Percentiles rank a stretch among this genome's conserved stretches.
Evolutionary conservation across 2,329 filamentous ascomycete species (phyloP).

Genomic region (Stagonosporopsis chrysanthemi): DNA sequence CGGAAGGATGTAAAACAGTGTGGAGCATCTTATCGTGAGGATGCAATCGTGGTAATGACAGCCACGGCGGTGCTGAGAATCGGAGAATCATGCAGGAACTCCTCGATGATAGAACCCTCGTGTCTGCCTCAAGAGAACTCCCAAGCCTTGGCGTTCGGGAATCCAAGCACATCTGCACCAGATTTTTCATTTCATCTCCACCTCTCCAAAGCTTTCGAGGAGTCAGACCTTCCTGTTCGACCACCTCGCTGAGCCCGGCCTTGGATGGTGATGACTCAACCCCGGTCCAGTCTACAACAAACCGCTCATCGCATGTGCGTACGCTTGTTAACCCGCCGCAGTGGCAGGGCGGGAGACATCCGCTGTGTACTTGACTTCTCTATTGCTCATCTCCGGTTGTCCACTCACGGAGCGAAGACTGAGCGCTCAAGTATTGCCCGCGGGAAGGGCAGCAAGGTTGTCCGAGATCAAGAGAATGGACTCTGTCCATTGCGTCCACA

Average conservation of each 20-base stretch:
- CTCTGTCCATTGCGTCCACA: background rate
- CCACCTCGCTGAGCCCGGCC: background rate
- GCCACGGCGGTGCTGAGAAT: background rate
- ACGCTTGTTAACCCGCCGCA: background rate
- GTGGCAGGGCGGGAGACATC: slow-evolving; percentile 1
- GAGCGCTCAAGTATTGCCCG: background rate
- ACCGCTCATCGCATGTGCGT: background rate
- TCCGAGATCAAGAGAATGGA: background rate
- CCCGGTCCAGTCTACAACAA: background rate
- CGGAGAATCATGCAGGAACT: background rate
- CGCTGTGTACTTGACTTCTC: background rate
- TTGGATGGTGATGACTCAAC: background rate
- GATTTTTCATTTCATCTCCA: slow-evolving; percentile 2
- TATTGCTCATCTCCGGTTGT: background rate
- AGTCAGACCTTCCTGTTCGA: background rate
- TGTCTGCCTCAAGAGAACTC: slow-evolving; percentile 5
- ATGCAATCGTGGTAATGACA: background rate
- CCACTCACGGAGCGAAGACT: background rate
- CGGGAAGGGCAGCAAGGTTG: background rate
- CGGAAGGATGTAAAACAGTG: background rate
- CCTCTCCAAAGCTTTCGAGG: background rate
- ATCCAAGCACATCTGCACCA: background rate
- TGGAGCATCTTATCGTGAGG: background rate
- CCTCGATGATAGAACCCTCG: background rate
- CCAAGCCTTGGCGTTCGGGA: slow-evolving; percentile 15